These are phyloP conservation scores for Nicotiana undulata DNA, from an alignment of 257 asterid species.

Conservation along the genomic window DNA sequence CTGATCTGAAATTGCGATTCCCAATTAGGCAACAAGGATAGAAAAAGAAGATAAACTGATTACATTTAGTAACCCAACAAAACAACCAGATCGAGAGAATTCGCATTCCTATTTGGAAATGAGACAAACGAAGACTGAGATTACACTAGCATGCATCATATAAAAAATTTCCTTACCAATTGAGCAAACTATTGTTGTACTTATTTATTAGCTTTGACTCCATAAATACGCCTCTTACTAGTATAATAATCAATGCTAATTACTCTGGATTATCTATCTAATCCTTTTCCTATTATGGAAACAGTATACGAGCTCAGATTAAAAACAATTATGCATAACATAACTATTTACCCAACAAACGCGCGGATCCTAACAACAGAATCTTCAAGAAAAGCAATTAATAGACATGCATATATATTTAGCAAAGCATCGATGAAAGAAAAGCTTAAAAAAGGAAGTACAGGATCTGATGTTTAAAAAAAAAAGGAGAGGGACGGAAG, in stretches of 20 bases:
- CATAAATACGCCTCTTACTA: neutral
- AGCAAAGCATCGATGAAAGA: neutral
- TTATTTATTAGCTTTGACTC: neutral
- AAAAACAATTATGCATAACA: neutral
- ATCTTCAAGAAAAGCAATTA: neutral
- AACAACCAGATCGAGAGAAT: neutral
- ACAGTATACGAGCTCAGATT: neutral
- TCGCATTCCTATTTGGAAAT: neutral
- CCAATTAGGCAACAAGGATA: neutral
- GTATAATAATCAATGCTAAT: neutral
- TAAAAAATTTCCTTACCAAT: neutral
- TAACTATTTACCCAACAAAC: neutral
- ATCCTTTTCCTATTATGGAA: neutral
- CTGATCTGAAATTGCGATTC: neutral
- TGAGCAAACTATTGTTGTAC: neutral
- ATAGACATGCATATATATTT: neutral
- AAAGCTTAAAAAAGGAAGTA: neutral
- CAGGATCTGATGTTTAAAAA: slow-evolving; percentile 24
- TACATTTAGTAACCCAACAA: neutral
- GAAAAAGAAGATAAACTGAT: neutral
- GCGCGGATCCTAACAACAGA: neutral
- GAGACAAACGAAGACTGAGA: neutral
- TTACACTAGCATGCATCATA: neutral
- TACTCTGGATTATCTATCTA: neutral
- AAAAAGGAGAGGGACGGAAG: neutral